Evolutionary conservation across 768 basidiomycete species (phyloP), one percentile per base, ranked within the genome.

Genomic region (Lyophyllum atratum): DNA sequence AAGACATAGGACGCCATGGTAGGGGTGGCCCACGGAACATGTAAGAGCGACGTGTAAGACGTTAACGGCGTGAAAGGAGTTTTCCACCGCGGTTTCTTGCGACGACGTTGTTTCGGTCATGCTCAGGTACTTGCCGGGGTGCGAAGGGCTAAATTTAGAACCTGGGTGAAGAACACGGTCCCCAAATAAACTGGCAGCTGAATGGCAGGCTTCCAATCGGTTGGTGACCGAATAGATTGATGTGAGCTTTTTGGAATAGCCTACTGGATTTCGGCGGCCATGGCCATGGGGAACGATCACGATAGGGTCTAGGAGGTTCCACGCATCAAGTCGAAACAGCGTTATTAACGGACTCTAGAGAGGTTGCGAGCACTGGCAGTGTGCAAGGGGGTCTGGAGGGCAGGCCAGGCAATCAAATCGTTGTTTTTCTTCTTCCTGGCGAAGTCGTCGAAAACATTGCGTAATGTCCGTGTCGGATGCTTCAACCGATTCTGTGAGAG

Each of bases 81-180:
- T 51, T 40, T 33, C 11, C 22, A 39, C 24, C 21, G 34, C 25
- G 34, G 26, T 24, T n/a, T 42, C 39, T 40, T 40, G 50, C 37
- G 39, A 51, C 50, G 31, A 34, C 19, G 10, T 19, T n/a, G 33
- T 34, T 37, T 49, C 33, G 4, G 48, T 31, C 33, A 34, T 34
- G 28, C 43, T n/a, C 5, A 47, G 8, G 48, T 49, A 29, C 52
- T 31, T 43, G 42, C 42, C 39, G 44, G 44, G 47, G 43, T 31
- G 29, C 52, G 43, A 22, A 46, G 22, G 22, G 29, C 52, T 47
- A 54, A 45, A 54, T 37, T 54, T 53, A 46, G 52, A 43, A 40
- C 52, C 43, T 54, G 52, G 44, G 52, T 34, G 47, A 54, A 54
- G 14, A 46, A 31, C 52, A 21, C 25, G 28, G 37, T 26, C 29